A percentile compares a stretch with the other conserved stretches of the same genome.
Evolutionary conservation across 129 eudicot genomes (phyloP).

Genomic region (Flaveria robusta): DNA sequence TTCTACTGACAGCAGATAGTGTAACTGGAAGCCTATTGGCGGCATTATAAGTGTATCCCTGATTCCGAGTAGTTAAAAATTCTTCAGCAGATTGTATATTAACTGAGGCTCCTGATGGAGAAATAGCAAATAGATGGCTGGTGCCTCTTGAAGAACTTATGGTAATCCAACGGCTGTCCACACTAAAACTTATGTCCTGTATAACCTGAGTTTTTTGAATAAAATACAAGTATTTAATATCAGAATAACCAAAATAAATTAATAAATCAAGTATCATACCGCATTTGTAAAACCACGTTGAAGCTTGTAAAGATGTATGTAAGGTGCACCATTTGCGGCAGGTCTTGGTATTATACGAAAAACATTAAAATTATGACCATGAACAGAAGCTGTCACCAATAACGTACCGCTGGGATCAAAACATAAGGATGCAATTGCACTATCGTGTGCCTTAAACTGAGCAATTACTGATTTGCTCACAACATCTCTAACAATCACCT

Average conservation of each 20-base stretch:
- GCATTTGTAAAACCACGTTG: constrained; percentile 95
- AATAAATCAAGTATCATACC: constrained; percentile 40
- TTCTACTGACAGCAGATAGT: constrained; percentile 74
- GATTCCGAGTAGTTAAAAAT: constrained; percentile 30
- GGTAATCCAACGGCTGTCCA: constrained; percentile 82
- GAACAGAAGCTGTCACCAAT: constrained; percentile 90
- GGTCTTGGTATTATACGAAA: constrained; percentile 63
- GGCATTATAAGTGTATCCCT: constrained; percentile 31
- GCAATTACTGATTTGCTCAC: constrained; percentile 76
- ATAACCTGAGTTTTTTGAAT: constrained; percentile 53
- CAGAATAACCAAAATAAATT: constrained; percentile 18
- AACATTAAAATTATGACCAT: constrained; percentile 90
- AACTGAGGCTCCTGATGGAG: constrained; percentile 64
- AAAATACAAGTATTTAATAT: not conserved
- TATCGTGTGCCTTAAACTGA: constrained; percentile 91
- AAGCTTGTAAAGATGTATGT: constrained; percentile 80
- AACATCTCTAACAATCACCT: constrained; percentile 86
- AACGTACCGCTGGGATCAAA: constrained; percentile 89
- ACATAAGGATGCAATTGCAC: constrained; percentile 77
- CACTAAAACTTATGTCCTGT: constrained; percentile 92
- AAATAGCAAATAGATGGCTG: constrained; percentile 78
- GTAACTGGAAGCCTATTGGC: constrained; percentile 36
- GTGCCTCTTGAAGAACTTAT: constrained; percentile 93
- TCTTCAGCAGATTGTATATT: constrained; percentile 46
- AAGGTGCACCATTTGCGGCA: constrained; percentile 54